Conservation (phyloP, 352 stramenopile genomes). For the Globisporangium emineosum region DNA sequence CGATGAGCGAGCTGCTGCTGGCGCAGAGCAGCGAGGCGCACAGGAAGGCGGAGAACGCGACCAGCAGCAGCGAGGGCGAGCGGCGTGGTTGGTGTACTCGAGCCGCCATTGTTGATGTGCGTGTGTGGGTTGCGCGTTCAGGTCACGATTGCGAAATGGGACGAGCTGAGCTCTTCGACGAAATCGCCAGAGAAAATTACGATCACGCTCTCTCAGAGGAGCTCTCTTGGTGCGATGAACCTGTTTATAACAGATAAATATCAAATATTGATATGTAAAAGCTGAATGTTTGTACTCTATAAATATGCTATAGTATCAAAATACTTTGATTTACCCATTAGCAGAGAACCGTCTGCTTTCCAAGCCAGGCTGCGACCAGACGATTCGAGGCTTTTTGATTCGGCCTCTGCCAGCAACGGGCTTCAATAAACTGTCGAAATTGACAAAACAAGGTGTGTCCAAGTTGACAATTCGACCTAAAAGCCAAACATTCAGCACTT, state of each 20-base stretch:
- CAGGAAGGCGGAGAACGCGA: neutral
- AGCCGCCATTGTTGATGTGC: constrained; percentile 8
- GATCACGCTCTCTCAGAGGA: neutral
- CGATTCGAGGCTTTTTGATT: constrained; percentile 3
- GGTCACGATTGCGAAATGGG: constrained; percentile 9
- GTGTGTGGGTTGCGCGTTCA: neutral
- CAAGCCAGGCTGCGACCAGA: neutral
- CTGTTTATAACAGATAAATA: neutral
- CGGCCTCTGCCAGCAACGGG: neutral
- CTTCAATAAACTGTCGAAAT: neutral
- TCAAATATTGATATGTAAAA: neutral
- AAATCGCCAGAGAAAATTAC: neutral
- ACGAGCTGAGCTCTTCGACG: constrained; percentile 4
- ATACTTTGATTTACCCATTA: neutral
- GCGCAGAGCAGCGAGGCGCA: constrained; percentile 17
- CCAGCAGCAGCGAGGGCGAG: neutral
- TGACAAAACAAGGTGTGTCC: neutral
- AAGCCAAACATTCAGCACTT: too few species aligned
- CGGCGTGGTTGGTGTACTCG: neutral
- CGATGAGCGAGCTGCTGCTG: constrained; percentile 11
- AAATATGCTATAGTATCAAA: neutral
- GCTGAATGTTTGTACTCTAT: neutral
- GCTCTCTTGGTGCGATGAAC: neutral
- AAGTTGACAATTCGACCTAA: too few species aligned
- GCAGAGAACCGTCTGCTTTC: neutral